A percentile compares a stretch with the other conserved stretches of the same genome.
Evolutionary conservation across 306 rosid species (phyloP).

Genomic region (Inga leiocalycina): DNA sequence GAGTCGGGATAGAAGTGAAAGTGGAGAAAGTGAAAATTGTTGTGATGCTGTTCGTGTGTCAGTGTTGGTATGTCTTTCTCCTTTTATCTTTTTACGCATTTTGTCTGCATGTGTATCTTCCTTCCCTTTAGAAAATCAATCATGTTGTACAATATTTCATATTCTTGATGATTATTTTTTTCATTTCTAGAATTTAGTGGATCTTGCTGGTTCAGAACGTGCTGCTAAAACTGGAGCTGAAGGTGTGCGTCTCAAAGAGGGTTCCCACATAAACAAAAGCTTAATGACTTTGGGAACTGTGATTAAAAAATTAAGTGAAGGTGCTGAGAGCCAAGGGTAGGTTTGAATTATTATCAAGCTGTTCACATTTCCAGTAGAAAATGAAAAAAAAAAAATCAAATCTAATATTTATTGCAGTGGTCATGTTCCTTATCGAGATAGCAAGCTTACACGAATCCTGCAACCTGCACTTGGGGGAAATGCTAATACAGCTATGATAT

Average conservation of each 20-base stretch:
- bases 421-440: slow-evolving; percentile 97
- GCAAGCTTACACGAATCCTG: slow-evolving; percentile 94
- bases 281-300: slow-evolving; percentile 98
- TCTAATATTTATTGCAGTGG: slow-evolving; percentile 61
- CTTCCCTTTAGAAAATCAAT: slow-evolving; percentile 23
- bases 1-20: slow-evolving; percentile 79
- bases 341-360: slow-evolving; percentile 36
- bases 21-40: slow-evolving; percentile 56
- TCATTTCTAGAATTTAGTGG: slow-evolving; percentile 80
- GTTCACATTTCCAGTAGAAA: slow-evolving; percentile 20
- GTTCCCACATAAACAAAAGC: slow-evolving; percentile 96
- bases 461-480: slow-evolving; percentile 98
- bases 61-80: slow-evolving; percentile 69
- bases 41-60: slow-evolving; percentile 97
- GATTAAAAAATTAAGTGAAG: slow-evolving; percentile 95
- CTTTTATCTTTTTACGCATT: neutral
- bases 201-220: slow-evolving; percentile 99
- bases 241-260: slow-evolving; percentile 93
- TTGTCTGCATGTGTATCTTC: neutral
- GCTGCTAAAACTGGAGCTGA: slow-evolving; percentile 99
- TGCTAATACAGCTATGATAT: slow-evolving; percentile 94
- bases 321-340: slow-evolving; percentile 98
- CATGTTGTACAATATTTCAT: slow-evolving; percentile 13
- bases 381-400: slow-evolving; percentile 17
- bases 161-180: slow-evolving; percentile 24